phyloP scores from a whole-genome alignment of 306 rosid species.

The Inga laurina region DNA sequence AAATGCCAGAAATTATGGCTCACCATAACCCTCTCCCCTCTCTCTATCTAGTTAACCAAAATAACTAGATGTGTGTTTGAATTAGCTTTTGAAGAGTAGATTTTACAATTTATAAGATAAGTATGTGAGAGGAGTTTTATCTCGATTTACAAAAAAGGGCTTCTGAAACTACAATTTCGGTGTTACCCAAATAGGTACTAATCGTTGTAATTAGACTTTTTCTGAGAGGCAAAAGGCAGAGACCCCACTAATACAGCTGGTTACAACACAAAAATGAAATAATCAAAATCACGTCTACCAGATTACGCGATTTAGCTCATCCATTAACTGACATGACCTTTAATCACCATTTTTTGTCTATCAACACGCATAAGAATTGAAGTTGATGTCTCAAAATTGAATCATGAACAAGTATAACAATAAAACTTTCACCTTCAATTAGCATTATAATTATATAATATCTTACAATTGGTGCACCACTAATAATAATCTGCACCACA shows the following conservation, averaged over 20 bases:
- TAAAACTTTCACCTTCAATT: slow-evolving; percentile 45
- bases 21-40: slow-evolving; percentile 36
- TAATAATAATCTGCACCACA: slow-evolving; percentile 59
- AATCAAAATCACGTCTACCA: slow-evolving; percentile 57
- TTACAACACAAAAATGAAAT: slow-evolving; percentile 65
- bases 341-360: slow-evolving; percentile 31
- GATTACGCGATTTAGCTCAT: slow-evolving; percentile 56
- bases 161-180: no score
- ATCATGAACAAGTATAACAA: not conserved
- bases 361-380: slow-evolving; percentile 37
- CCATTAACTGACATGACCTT: slow-evolving; percentile 65
- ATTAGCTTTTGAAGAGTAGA: no score
- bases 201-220: slow-evolving; percentile 63
- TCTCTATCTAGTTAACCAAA: slow-evolving; percentile 32
- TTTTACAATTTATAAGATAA: no score
- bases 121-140: no score
- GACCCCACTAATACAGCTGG: slow-evolving; percentile 92
- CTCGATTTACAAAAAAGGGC: no score
- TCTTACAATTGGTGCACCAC: slow-evolving; percentile 64
- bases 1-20: slow-evolving; percentile 57
- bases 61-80: no score
- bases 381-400: slow-evolving; percentile 27
- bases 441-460: slow-evolving; percentile 41
- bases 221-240: slow-evolving; percentile 23
- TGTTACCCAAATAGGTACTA: slow-evolving; percentile 21